These are phyloP conservation scores for Aspergillus pseudoterreus DNA, from an alignment of 2,329 filamentous ascomycete genomes.

Conservation along the genomic window DNA sequence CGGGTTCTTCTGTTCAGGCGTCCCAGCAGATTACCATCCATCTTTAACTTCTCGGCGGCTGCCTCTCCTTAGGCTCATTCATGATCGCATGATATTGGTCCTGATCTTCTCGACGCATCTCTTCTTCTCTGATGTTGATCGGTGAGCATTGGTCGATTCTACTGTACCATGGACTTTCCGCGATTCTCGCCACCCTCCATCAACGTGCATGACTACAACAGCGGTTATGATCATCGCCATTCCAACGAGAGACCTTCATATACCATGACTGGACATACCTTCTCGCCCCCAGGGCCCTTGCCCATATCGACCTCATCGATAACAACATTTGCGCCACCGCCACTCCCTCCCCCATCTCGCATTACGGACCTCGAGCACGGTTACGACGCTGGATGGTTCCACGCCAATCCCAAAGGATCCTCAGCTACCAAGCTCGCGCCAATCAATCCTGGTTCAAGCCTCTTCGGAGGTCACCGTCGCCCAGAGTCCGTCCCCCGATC, in stretches of 20 bases:
- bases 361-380: slow-evolving; percentile 55
- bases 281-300: slow-evolving; percentile 53
- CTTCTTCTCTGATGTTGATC: slow-evolving; percentile 11
- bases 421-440: slow-evolving; percentile 46
- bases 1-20: slow-evolving; percentile 17
- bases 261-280: slow-evolving; percentile 40
- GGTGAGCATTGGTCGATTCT: slow-evolving; percentile 18
- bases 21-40: neutral
- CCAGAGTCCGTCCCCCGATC: slow-evolving; percentile 28
- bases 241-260: slow-evolving; percentile 35
- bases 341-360: slow-evolving; percentile 62
- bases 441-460: slow-evolving; percentile 48
- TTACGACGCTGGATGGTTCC: slow-evolving; percentile 61
- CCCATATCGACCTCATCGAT: slow-evolving; percentile 57
- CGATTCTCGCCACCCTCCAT: slow-evolving; percentile 41
- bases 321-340: slow-evolving; percentile 52
- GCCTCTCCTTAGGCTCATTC: slow-evolving; percentile 4
- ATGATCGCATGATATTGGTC: slow-evolving; percentile 1
- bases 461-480: slow-evolving; percentile 44
- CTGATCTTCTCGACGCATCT: neutral
- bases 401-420: slow-evolving; percentile 54
- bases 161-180: slow-evolving; percentile 44
- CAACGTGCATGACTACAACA: slow-evolving; percentile 39
- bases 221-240: slow-evolving; percentile 28
- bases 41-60: neutral